Evolutionary conservation across 768 basidiomycete genomes (phyloP).

Genomic region (Paxillus involutus): DNA sequence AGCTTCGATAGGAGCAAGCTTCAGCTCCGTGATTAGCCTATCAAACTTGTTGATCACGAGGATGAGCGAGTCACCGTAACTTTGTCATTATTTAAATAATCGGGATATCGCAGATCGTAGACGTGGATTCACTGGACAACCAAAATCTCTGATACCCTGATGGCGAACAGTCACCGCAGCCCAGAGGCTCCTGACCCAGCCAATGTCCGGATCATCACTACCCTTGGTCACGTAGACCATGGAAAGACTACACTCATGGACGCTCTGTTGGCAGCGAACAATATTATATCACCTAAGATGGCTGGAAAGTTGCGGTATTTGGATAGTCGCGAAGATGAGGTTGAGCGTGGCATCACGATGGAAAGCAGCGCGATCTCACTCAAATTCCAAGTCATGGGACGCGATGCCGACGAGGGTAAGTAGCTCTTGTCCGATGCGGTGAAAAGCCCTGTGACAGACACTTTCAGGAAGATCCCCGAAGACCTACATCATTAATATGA

Average conservation of each 20-base stretch:
- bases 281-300: constrained; percentile 92
- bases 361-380: constrained; percentile 94
- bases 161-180: constrained; percentile 19
- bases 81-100: too few relatives aligned
- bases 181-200: constrained; percentile 30
- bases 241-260: constrained; percentile 98
- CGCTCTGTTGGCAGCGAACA: constrained; percentile 92
- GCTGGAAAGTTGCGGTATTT: constrained; percentile 96
- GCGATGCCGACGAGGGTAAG: constrained; percentile 55
- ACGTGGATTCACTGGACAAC: too few relatives aligned
- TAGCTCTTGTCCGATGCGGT: constrained; percentile 9
- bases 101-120: too few relatives aligned
- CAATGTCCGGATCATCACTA: constrained; percentile 77
- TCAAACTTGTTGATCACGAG: constrained; percentile 98
- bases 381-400: constrained; percentile 78
- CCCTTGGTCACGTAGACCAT: constrained; percentile 91
- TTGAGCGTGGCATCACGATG: constrained; percentile 98
- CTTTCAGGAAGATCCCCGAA: constrained; percentile 54
- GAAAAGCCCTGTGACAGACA: constrained; percentile 32
- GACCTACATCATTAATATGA: constrained; percentile 89
- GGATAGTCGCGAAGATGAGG: constrained; percentile 95
- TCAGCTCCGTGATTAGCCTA: constrained; percentile 90
- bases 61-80: background rate
- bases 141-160: constrained; percentile 5
- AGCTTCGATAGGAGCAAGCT: constrained; percentile 86